These are phyloP conservation scores for Phlegmacium glaucopus DNA, from an alignment of 768 basidiomycete genomes.

Conservation along the genomic window DNA sequence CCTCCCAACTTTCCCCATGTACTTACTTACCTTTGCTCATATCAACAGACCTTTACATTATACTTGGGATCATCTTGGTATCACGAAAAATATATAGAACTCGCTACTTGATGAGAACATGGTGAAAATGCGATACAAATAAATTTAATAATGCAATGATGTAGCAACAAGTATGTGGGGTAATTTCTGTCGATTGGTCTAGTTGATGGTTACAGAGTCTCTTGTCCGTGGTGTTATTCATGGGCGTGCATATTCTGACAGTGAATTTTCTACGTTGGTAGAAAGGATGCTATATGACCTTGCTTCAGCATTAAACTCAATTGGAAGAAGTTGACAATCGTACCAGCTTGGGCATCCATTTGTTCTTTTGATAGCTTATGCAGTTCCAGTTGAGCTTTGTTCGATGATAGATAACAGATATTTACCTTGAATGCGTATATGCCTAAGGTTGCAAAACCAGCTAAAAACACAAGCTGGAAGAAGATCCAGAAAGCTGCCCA, in stretches of 20 bases:
- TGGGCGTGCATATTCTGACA: constrained; percentile 1
- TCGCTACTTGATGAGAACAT: constrained; percentile 5
- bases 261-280: constrained; percentile 46
- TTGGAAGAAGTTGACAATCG: neutral
- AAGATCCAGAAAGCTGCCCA: constrained; percentile 88
- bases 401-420: neutral
- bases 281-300: constrained; percentile 45
- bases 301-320: constrained; percentile 5
- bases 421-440: constrained; percentile 78
- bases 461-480: constrained; percentile 71
- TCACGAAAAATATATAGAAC: too few species aligned
- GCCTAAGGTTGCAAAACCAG: constrained; percentile 77
- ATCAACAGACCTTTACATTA: too few species aligned
- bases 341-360: constrained; percentile 75
- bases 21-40: too few species aligned
- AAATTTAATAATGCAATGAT: constrained; percentile 5
- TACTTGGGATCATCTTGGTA: too few species aligned
- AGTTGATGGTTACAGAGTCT: constrained; percentile 1
- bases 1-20: too few species aligned
- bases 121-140: constrained; percentile 7
- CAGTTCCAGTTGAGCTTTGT: constrained; percentile 3
- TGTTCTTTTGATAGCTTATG: constrained; percentile 47
- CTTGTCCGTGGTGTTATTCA: neutral
- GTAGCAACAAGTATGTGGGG: neutral
- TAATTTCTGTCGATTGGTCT: neutral